Percentiles rank a stretch among this genome's conserved stretches.
Evolutionary conservation across 495 filamentous ascomycete genomes (phyloP).

Genomic region (Saxophila tyrrhenica): DNA sequence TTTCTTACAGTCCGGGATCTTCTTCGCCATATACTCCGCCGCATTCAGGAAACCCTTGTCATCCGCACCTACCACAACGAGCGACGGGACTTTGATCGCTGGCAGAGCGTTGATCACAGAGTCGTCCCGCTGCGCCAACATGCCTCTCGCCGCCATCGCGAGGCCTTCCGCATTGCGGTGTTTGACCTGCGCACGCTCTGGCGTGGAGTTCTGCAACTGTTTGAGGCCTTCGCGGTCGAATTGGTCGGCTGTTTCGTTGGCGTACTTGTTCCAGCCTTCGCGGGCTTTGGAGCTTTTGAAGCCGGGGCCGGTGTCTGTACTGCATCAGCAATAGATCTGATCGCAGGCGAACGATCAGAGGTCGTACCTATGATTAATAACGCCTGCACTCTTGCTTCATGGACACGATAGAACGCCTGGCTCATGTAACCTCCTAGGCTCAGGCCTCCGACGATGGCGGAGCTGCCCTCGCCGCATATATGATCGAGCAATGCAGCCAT

Average conservation of each 20-base stretch:
- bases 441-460: conserved; percentile 17
- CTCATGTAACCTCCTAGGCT: conserved; percentile 21
- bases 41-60: conserved; percentile 17
- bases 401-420: conserved; percentile 18
- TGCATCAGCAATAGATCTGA: background rate
- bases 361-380: conserved; percentile 17
- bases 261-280: conserved; percentile 20
- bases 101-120: conserved; percentile 17
- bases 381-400: conserved; percentile 7
- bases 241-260: conserved; percentile 13
- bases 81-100: conserved; percentile 11
- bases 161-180: conserved; percentile 18
- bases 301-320: conserved; percentile 17
- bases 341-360: background rate
- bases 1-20: conserved; percentile 18
- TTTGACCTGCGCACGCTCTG: conserved; percentile 11
- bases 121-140: conserved; percentile 16
- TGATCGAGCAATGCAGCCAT: conserved; percentile 15
- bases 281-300: conserved; percentile 19
- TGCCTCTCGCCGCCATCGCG: conserved; percentile 16
- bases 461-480: conserved; percentile 4
- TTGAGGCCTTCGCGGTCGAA: conserved; percentile 16
- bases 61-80: conserved; percentile 17
- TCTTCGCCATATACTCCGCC: conserved; percentile 20
- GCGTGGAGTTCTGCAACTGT: conserved; percentile 3